These are phyloP conservation scores for Collybia nuda DNA, from an alignment of 768 basidiomycete species.

Conservation along the genomic window DNA sequence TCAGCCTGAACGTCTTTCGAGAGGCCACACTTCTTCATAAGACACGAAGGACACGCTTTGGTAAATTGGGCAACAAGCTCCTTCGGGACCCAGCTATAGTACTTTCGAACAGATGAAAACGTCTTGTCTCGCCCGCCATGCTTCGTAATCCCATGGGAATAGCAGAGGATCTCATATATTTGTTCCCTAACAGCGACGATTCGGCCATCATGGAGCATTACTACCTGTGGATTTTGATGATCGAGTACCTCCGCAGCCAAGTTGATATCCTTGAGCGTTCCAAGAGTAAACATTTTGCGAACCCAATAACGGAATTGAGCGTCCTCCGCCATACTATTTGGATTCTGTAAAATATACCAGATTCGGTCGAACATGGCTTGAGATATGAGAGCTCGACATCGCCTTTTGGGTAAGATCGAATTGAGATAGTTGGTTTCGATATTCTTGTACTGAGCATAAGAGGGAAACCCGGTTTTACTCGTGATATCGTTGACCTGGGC, in stretches of 20 bases:
- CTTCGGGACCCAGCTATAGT: constrained; percentile 85
- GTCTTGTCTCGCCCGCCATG: constrained; percentile 86
- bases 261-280: constrained; percentile 29
- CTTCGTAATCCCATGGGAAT: constrained; percentile 61
- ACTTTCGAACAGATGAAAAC: constrained; percentile 57
- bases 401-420: constrained; percentile 52
- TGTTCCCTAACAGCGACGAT: constrained; percentile 79
- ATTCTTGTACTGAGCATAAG: constrained; percentile 56
- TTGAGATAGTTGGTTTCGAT: constrained; percentile 59
- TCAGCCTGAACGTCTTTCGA: constrained; percentile 14
- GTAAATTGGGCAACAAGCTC: constrained; percentile 79
- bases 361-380: constrained; percentile 71
- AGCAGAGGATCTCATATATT: constrained; percentile 75
- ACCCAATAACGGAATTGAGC: constrained; percentile 84
- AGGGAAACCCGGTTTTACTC: constrained; percentile 53
- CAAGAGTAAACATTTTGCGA: constrained; percentile 73
- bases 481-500: constrained; percentile 4
- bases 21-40: constrained; percentile 39
- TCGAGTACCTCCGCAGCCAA: constrained; percentile 6
- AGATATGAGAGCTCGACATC: constrained; percentile 72
- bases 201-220: constrained; percentile 69
- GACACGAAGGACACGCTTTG: constrained; percentile 77
- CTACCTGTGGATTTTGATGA: constrained; percentile 17
- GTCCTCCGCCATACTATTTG: constrained; percentile 43
- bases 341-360: constrained; percentile 63